Evolutionary conservation across 176 grass and related monocot species (phyloP).

Genomic region (Musa itinerans): DNA sequence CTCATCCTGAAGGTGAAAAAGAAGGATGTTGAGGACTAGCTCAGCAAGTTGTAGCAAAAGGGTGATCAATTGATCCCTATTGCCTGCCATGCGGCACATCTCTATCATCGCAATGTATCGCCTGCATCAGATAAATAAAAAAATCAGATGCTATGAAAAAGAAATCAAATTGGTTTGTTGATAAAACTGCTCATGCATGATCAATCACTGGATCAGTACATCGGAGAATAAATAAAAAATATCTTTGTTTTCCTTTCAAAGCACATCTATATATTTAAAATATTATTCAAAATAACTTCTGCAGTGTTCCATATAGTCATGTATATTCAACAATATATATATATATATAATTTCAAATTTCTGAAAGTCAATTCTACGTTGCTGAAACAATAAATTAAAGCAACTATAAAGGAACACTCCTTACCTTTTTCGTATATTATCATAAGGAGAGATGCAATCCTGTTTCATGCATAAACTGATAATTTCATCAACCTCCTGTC

Average conservation of each 20-base stretch:
- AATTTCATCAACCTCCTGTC: slow-evolving; percentile 48
- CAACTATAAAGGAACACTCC: not conserved
- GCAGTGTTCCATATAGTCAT: too few species aligned
- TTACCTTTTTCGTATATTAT: slow-evolving; percentile 39
- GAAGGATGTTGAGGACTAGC: slow-evolving; percentile 55
- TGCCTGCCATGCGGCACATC: slow-evolving; percentile 79
- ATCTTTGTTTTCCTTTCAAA: too few species aligned
- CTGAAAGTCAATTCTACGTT: too few species aligned
- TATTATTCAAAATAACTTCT: too few species aligned
- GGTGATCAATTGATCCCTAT: slow-evolving; percentile 67
- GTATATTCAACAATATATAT: too few species aligned
- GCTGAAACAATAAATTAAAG: too few species aligned
- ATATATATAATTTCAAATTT: too few species aligned
- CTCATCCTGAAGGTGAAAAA: slow-evolving; percentile 77
- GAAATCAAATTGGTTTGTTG: not conserved
- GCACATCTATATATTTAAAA: too few species aligned
- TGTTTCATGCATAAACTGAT: slow-evolving; percentile 29
- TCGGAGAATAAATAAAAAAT: too few species aligned
- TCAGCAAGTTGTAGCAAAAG: slow-evolving; percentile 76
- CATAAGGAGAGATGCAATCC: slow-evolving; percentile 31
- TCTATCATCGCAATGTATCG: slow-evolving; percentile 91
- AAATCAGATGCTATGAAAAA: slow-evolving; percentile 6
- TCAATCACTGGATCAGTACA: too few species aligned
- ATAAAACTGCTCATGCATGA: too few species aligned
- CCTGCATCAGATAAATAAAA: slow-evolving; percentile 39